Percentiles rank a stretch among this genome's conserved stretches.
Evolutionary conservation across 108 stramenopile species (phyloP).

Genomic region (Nannochloropsis oceanica): DNA sequence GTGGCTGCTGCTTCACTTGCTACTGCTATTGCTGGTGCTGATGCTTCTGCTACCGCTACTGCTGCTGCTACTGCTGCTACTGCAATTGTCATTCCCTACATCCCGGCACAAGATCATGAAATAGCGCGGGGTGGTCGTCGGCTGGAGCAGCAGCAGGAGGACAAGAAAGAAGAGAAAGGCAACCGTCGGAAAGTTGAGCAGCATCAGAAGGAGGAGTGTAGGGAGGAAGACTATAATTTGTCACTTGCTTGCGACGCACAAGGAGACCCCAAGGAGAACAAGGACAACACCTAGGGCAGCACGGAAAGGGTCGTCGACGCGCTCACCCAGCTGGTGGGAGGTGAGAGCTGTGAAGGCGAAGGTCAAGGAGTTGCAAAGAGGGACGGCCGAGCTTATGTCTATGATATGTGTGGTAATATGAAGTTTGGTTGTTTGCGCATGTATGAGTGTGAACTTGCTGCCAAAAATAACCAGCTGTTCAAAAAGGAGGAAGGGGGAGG

Average conservation of each 20-base stretch:
- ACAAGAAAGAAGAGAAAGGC: background rate
- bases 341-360: constrained; percentile 19
- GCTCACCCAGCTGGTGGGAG: constrained; percentile 9
- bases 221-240: background rate
- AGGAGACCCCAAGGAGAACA: constrained; percentile 7
- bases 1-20: too few relatives aligned
- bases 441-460: background rate
- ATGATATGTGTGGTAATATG: background rate
- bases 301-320: background rate
- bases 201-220: background rate
- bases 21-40: background rate
- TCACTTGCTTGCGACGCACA: constrained; percentile 17
- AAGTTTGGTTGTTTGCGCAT: too few relatives aligned
- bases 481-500: background rate
- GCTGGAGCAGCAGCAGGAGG: background rate
- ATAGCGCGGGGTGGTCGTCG: too few relatives aligned
- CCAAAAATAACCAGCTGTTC: background rate
- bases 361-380: constrained; percentile 17
- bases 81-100: background rate
- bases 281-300: background rate
- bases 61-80: background rate
- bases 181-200: background rate
- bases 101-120: background rate
- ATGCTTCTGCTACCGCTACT: background rate
- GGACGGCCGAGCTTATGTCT: constrained; percentile 21